Conservation (phyloP, 805 yeast genomes). For the Yamadazyma paraphyllophila region DNA sequence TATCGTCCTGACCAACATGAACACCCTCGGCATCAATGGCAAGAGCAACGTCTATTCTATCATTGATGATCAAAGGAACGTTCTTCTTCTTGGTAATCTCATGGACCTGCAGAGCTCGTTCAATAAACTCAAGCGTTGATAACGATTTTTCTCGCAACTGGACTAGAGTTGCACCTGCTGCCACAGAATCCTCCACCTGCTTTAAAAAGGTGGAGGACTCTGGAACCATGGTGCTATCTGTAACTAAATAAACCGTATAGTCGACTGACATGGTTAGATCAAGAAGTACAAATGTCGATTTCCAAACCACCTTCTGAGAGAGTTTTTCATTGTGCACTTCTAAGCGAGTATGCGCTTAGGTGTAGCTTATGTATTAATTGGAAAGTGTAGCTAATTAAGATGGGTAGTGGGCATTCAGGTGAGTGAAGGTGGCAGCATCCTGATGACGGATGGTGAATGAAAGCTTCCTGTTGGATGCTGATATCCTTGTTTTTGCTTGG, state of each 20-base stretch:
- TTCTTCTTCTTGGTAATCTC: slow-evolving; percentile 54
- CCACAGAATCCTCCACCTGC: slow-evolving; percentile 63
- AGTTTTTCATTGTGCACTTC: not conserved
- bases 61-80: slow-evolving; percentile 82
- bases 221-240: slow-evolving; percentile 77
- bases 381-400: not conserved
- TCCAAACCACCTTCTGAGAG: too few relatives aligned
- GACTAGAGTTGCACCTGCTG: slow-evolving; percentile 74
- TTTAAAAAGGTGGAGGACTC: slow-evolving; percentile 43
- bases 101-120: slow-evolving; percentile 59
- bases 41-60: slow-evolving; percentile 82
- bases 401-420: too few relatives aligned
- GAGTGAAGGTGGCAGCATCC: too few relatives aligned
- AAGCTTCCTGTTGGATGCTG: not conserved
- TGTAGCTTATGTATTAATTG: not conserved
- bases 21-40: slow-evolving; percentile 90
- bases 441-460: too few relatives aligned
- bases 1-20: slow-evolving; percentile 91
- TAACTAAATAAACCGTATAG: slow-evolving; percentile 71
- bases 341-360: slow-evolving; percentile 12
- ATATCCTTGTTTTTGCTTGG: not conserved
- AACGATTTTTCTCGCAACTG: slow-evolving; percentile 80
- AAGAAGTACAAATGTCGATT: not conserved
- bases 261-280: slow-evolving; percentile 28
- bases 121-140: slow-evolving; percentile 66